A percentile compares a stretch with the other conserved stretches of the same genome.
Evolutionary conservation across 2,329 filamentous ascomycete species (phyloP).

Genomic region (Byssochlamys sp.): DNA sequence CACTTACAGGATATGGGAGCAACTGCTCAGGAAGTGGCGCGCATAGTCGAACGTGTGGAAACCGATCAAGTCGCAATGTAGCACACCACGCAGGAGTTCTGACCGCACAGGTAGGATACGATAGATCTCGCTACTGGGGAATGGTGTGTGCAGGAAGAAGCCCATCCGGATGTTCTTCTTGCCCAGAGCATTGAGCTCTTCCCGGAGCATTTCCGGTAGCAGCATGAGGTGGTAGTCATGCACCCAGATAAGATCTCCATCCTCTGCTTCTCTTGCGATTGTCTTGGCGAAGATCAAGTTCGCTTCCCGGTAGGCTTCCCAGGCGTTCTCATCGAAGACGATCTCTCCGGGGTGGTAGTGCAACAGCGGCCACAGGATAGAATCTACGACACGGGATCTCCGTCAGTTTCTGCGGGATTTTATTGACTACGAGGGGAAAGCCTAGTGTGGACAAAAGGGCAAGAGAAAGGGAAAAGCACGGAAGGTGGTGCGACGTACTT

Average conservation of each 20-base stretch:
- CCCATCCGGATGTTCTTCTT: slow-evolving; percentile 94
- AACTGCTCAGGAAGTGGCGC: slow-evolving; percentile 92
- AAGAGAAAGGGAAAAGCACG: neutral
- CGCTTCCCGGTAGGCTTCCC: slow-evolving; percentile 85
- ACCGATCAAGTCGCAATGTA: slow-evolving; percentile 89
- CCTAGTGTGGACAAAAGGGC: neutral
- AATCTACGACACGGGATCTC: slow-evolving; percentile 49
- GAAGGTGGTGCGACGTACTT: slow-evolving; percentile 47
- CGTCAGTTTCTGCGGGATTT: neutral
- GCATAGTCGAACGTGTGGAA: slow-evolving; percentile 99
- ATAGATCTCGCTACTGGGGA: slow-evolving; percentile 94
- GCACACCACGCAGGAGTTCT: slow-evolving; percentile 72
- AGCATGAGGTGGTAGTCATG: slow-evolving; percentile 99
- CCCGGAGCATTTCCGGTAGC: slow-evolving; percentile 84
- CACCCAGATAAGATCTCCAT: slow-evolving; percentile 93
- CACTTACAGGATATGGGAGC: slow-evolving; percentile 75
- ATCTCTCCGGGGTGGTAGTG: slow-evolving; percentile 98
- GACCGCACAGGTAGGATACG: slow-evolving; percentile 88
- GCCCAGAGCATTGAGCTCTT: slow-evolving; percentile 62
- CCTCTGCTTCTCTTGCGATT: slow-evolving; percentile 75
- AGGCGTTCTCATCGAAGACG: slow-evolving; percentile 89
- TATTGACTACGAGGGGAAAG: neutral
- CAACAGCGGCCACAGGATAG: slow-evolving; percentile 95
- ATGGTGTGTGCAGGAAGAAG: slow-evolving; percentile 95
- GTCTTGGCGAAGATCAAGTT: slow-evolving; percentile 86